Conservation (phyloP, 805 yeast species). For the Tetrapisispora arboricola region DNA sequence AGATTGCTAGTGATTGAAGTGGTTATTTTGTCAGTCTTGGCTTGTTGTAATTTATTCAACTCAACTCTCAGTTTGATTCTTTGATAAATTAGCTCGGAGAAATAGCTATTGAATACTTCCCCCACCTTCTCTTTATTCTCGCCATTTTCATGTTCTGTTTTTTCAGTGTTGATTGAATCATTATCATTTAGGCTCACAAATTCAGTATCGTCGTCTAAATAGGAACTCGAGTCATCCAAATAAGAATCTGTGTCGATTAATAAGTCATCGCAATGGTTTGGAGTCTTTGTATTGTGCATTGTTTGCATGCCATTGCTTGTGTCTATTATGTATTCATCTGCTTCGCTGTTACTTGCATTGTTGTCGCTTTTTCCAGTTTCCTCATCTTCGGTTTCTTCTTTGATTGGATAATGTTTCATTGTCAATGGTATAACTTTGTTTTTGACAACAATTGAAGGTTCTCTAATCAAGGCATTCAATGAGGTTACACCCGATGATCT, state of each 20-base stretch:
- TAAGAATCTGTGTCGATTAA: neutral
- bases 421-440: slow-evolving; percentile 28
- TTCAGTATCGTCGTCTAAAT: slow-evolving; percentile 4
- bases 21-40: neutral
- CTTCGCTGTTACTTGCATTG: neutral
- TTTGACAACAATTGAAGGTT: slow-evolving; percentile 28
- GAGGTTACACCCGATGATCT: slow-evolving; percentile 22
- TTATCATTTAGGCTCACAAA: slow-evolving; percentile 9
- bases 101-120: slow-evolving; percentile 15
- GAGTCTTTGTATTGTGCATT: neutral
- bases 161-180: slow-evolving; percentile 6
- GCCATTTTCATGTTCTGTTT: slow-evolving; percentile 3
- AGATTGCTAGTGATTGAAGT: neutral
- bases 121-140: slow-evolving; percentile 1
- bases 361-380: slow-evolving; percentile 4
- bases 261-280: neutral
- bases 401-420: slow-evolving; percentile 22
- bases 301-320: slow-evolving; percentile 4
- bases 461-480: slow-evolving; percentile 22
- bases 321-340: slow-evolving; percentile 15
- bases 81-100: slow-evolving; percentile 18
- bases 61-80: slow-evolving; percentile 23
- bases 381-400: slow-evolving; percentile 9
- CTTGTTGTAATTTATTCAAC: slow-evolving; percentile 16
- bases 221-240: slow-evolving; percentile 1